Conservation (phyloP, 1,284 basidiomycete species). For the Veloporphyrellus conicus region DNA sequence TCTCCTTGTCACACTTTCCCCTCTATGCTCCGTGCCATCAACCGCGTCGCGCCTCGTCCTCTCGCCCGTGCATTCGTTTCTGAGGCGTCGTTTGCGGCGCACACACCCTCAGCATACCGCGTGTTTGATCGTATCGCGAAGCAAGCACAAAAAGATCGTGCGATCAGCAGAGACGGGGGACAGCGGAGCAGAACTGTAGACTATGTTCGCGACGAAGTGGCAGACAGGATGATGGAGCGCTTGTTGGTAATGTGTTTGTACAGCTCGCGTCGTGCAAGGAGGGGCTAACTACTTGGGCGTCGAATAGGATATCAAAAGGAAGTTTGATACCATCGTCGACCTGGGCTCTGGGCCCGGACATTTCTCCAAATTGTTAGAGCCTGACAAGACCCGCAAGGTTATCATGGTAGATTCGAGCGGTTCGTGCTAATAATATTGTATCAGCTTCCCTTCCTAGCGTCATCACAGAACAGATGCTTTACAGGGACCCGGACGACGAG, state of each 20-base stretch:
- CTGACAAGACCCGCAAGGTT: constrained; percentile 66
- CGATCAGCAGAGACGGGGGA: constrained; percentile 57
- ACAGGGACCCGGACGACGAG: constrained; percentile 68
- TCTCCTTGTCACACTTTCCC: constrained; percentile 15
- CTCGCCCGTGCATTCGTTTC: constrained; percentile 38
- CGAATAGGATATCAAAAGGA: constrained; percentile 83
- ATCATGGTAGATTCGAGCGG: constrained; percentile 89
- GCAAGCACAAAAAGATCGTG: constrained; percentile 73
- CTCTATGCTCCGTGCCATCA: constrained; percentile 12
- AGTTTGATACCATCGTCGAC: constrained; percentile 80
- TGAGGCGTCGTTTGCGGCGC: constrained; percentile 34
- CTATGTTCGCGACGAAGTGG: constrained; percentile 88
- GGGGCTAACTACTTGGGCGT: constrained; percentile 3
- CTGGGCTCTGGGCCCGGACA: constrained; percentile 94
- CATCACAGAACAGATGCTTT: constrained; percentile 53
- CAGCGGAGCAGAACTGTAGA: constrained; percentile 75
- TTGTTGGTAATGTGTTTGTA: constrained; percentile 53
- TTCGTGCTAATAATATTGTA: constrained; percentile 35
- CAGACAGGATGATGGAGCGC: constrained; percentile 86
- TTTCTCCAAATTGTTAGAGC: constrained; percentile 80
- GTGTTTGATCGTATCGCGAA: constrained; percentile 91
- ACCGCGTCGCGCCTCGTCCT: background rate
- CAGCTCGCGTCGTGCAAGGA: background rate
- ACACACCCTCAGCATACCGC: constrained; percentile 58
- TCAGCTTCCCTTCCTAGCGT: background rate